A percentile compares a stretch with the other conserved stretches of the same genome.
These are phyloP conservation scores for Candida tammaniensis DNA, from an alignment of 805 yeast genomes.

Conservation along the genomic window DNA sequence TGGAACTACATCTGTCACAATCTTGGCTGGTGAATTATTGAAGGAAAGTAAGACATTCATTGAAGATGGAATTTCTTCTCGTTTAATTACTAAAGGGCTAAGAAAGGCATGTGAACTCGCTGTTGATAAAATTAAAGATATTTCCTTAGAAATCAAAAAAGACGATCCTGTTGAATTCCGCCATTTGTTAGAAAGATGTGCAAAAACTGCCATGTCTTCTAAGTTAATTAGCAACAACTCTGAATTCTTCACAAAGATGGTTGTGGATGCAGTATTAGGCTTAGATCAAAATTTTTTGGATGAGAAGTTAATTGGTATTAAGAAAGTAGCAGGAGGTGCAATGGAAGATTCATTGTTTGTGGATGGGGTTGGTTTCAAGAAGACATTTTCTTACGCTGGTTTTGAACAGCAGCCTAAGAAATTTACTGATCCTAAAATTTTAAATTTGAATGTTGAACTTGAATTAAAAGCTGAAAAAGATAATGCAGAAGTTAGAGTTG, in stretches of 20 bases:
- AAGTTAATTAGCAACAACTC: conserved; percentile 87
- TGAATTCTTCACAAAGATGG: conserved; percentile 90
- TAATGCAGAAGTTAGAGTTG: conserved; percentile 96
- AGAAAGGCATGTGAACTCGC: conserved; percentile 80
- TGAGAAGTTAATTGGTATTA: conserved; percentile 88
- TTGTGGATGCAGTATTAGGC: conserved; percentile 89
- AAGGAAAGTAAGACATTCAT: conserved; percentile 87
- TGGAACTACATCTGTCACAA: conserved; percentile 96
- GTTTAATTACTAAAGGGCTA: conserved; percentile 82
- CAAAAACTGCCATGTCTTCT: conserved; percentile 96
- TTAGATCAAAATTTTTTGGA: conserved; percentile 83
- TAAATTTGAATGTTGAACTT: conserved; percentile 85
- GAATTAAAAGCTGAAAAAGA: conserved; percentile 98
- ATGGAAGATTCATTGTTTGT: conserved; percentile 90
- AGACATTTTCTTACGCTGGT: conserved; percentile 97
- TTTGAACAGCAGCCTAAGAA: conserved; percentile 97
- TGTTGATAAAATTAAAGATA: conserved; percentile 64
- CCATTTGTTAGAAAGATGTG: conserved; percentile 83
- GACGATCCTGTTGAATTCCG: conserved; percentile 53
- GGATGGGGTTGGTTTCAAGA: conserved; percentile 95
- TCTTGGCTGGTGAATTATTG: conserved; percentile 90
- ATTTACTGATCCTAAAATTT: conserved; percentile 75
- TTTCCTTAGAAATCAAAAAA: conserved; percentile 67
- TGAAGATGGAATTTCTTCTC: conserved; percentile 95
- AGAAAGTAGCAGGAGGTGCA: conserved; percentile 93